Conservation (phyloP, 768 basidiomycete genomes). For the Cystobasidium ongulense region DNA sequence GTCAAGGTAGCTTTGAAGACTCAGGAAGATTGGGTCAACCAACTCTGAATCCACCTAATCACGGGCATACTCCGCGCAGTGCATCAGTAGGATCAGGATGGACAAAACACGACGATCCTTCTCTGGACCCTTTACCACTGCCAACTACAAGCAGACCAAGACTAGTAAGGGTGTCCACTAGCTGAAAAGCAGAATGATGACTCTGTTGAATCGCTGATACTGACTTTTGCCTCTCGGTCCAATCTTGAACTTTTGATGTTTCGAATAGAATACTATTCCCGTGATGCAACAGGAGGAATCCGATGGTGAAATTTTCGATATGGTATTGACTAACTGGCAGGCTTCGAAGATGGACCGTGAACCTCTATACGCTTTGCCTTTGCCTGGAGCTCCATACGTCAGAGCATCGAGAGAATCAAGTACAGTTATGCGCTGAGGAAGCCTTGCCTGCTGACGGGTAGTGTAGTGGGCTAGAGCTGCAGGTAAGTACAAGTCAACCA, state of each 20-base stretch:
- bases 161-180: no score
- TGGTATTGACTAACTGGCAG: slow-evolving; percentile 17
- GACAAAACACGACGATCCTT: neutral
- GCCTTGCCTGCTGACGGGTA: no score
- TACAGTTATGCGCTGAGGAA: neutral
- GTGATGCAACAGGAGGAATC: neutral
- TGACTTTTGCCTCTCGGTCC: no score
- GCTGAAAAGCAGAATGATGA: no score
- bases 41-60: no score
- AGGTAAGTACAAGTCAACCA: no score
- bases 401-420: neutral
- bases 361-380: neutral
- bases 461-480: no score
- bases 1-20: neutral
- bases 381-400: neutral
- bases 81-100: neutral
- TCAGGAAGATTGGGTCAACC: no score
- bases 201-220: no score
- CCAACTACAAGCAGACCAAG: neutral
- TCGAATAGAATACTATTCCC: neutral
- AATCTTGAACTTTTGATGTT: no score
- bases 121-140: neutral
- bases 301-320: slow-evolving; percentile 11
- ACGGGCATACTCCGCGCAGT: neutral
- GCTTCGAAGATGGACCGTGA: neutral